These are phyloP conservation scores for Cyberlindnera bimundalis DNA, from an alignment of 805 yeast species.

Conservation along the genomic window DNA sequence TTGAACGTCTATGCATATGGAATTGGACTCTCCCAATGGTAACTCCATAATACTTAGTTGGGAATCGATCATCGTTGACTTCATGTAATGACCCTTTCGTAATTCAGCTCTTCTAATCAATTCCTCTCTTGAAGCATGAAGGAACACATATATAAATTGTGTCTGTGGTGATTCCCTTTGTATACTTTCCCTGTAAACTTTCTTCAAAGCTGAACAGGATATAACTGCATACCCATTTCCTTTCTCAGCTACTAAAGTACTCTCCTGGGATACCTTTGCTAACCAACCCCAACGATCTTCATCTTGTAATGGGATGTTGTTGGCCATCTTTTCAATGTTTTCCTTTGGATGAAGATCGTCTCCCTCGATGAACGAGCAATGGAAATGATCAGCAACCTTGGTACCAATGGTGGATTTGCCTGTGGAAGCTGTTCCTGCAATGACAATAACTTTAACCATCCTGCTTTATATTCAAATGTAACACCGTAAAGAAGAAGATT, in stretches of 20 bases:
- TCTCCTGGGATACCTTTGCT: conserved; percentile 39
- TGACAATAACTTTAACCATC: conserved; percentile 44
- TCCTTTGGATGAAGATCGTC: conserved; percentile 70
- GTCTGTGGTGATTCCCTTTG: conserved; percentile 33
- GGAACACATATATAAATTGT: conserved; percentile 57
- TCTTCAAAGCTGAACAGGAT: conserved; percentile 84
- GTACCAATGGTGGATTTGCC: conserved; percentile 84
- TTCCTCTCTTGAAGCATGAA: conserved; percentile 61
- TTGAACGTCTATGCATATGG: conserved; percentile 31
- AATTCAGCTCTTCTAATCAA: conserved; percentile 55
- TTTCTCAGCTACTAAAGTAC: conserved; percentile 38
- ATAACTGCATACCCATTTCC: conserved; percentile 42
- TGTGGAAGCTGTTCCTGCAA: conserved; percentile 96
- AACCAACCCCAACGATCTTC: conserved; percentile 95
- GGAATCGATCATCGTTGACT: conserved; percentile 74
- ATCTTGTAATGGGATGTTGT: conserved; percentile 78
- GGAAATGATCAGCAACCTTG: conserved; percentile 41
- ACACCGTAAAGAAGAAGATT: no score
- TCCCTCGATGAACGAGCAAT: conserved; percentile 74
- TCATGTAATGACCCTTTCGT: conserved; percentile 85
- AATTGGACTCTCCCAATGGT: conserved; percentile 43
- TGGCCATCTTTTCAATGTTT: conserved; percentile 80
- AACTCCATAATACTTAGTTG: conserved; percentile 75
- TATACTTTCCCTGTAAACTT: conserved; percentile 63
- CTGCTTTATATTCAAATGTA: background rate